phyloP scores from a whole-genome alignment of 2,329 filamentous ascomycete species.

The Zymoseptoria tritici region DNA sequence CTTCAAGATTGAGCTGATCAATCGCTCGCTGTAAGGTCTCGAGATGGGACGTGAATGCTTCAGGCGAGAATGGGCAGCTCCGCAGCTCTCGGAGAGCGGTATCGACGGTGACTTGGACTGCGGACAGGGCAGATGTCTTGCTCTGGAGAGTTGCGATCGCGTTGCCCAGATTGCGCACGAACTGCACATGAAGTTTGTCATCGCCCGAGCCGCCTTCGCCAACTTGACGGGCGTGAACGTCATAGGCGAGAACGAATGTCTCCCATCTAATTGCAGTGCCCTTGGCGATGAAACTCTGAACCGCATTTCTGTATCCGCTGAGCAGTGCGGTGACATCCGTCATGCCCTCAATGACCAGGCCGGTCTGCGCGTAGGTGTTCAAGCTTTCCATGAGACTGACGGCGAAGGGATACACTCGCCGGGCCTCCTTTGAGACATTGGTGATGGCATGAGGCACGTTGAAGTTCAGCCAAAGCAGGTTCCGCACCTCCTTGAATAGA shows the following conservation, averaged over 20 bases:
- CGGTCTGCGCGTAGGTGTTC: conserved; percentile 83
- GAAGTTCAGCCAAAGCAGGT: conserved; percentile 90
- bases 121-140: conserved; percentile 72
- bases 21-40: conserved; percentile 85
- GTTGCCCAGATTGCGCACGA: conserved; percentile 85
- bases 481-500: conserved; percentile 96
- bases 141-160: conserved; percentile 80
- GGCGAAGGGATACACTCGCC: conserved; percentile 94
- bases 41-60: conserved; percentile 72
- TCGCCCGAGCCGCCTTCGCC: conserved; percentile 27
- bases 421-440: conserved; percentile 97
- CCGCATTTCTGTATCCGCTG: conserved; percentile 85
- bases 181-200: conserved; percentile 66
- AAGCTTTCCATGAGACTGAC: conserved; percentile 98
- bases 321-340: conserved; percentile 78
- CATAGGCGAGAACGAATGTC: conserved; percentile 94
- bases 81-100: conserved; percentile 77
- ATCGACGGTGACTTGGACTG: conserved; percentile 73
- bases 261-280: conserved; percentile 92
- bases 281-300: conserved; percentile 73
- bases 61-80: conserved; percentile 71
- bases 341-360: conserved; percentile 76
- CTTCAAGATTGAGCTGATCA: conserved; percentile 92
- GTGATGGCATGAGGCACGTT: conserved; percentile 89
- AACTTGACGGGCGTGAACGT: conserved; percentile 69